Base-by-base conservation (phyloP, 495 filamentous ascomycete genomes). In the Poronia punctata region DNA sequence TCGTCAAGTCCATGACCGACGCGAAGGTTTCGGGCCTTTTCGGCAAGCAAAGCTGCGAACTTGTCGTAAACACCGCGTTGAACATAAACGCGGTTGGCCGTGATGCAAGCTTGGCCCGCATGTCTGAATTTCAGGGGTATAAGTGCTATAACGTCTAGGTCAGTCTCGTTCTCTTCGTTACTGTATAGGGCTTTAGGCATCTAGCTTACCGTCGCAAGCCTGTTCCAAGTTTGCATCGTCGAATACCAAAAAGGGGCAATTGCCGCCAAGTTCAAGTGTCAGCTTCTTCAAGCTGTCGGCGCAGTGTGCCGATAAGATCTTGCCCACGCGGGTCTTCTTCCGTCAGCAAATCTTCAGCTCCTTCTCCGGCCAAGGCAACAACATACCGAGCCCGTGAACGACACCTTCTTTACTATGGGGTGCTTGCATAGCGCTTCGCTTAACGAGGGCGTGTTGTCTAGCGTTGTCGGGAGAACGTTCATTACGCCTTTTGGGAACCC, bases 221-320 rank as follows among this genome's bases (percentile, higher is more conserved):
- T 74, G 66, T 12, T 83, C 72, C 11, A 85, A 61, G 38, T 84
- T 76, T 14, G 82, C 82, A 54, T 87, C 83, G 34, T 84, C 77
- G 50, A 87, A 86, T 5, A 86, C 73, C 29, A 86, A 65, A 59
- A 84, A 84, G 0, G 82, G 83, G 30, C 81, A 83, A 56, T 87
- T 86, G 4, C 83, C 83, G 20, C 83, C 83, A 17, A 87, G 70
- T 59, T 87, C 83, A 21, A 86, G 74, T 2, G 78, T 82, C 8
- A 83, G 55, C 47, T 86, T 87, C 65, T 84, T 86, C 36, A 86
- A 60, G 1, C 79, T 76, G 15, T 73, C 67, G 0, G 79, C 65
- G 29, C 75, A 57, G 9, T 56, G 57, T 5, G 41, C 45, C 1
- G 52, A 52, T 1, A 60, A 43, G 29, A 60, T 55, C 31, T 58